Percentiles rank a stretch among this genome's conserved stretches.
Evolutionary conservation across 1,139 yeast genomes (phyloP).

Genomic region (Lodderomyces beijingensis): DNA sequence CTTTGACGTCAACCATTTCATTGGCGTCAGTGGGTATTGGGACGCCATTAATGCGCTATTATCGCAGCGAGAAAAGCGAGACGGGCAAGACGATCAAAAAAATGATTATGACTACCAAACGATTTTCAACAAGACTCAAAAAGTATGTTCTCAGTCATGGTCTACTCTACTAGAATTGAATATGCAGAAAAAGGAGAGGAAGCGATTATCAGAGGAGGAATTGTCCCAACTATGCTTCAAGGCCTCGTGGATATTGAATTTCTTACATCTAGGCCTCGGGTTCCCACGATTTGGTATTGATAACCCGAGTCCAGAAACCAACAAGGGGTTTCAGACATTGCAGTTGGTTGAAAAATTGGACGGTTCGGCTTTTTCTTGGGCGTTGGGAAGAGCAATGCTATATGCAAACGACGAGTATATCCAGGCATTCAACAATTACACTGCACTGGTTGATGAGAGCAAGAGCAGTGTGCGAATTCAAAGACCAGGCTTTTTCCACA

Average conservation of each 20-base stretch:
- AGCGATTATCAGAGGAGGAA: constrained; percentile 34
- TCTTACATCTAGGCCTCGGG: constrained; percentile 70
- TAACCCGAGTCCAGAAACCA: constrained; percentile 15
- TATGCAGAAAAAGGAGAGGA: constrained; percentile 21
- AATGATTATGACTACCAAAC: constrained; percentile 31
- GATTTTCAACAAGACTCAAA: constrained; percentile 42
- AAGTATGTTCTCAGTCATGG: constrained; percentile 41
- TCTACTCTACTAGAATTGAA: constrained; percentile 40
- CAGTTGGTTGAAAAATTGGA: constrained; percentile 59
- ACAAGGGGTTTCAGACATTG: constrained; percentile 42
- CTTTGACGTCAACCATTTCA: constrained; percentile 61
- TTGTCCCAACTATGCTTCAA: constrained; percentile 57
- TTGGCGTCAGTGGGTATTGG: constrained; percentile 84
- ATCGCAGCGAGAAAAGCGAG: constrained; percentile 19
- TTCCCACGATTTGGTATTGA: constrained; percentile 58
- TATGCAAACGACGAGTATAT: constrained; percentile 50
- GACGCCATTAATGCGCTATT: constrained; percentile 55
- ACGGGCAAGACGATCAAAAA: constrained; percentile 8
- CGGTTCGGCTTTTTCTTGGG: constrained; percentile 75
- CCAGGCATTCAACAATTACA: constrained; percentile 32
- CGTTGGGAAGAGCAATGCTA: constrained; percentile 72
- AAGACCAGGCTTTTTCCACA: constrained; percentile 44
- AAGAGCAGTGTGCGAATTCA: not conserved
- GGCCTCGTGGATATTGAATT: constrained; percentile 67
- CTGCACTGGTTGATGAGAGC: constrained; percentile 18